Percentiles rank a stretch among this genome's conserved stretches.
Evolutionary conservation across 768 basidiomycete genomes (phyloP).

Genomic region (Roridomyces roridus): DNA sequence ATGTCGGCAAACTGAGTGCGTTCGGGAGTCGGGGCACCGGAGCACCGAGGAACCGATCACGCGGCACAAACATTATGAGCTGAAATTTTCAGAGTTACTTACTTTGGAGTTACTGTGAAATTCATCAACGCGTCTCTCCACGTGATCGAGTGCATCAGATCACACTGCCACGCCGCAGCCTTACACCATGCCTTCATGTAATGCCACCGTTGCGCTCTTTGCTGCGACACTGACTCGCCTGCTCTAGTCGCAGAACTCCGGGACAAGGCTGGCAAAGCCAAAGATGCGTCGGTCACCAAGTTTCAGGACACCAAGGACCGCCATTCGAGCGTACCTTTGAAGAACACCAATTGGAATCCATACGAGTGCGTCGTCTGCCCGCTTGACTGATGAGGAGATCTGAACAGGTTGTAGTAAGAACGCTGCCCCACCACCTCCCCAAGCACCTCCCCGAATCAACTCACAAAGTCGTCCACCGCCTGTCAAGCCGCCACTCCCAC

Average conservation of each 20-base stretch:
- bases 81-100: too few relatives aligned
- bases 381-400: too few relatives aligned
- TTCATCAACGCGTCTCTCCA: too few relatives aligned
- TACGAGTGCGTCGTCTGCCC: slow-evolving; percentile 32
- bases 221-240: background rate
- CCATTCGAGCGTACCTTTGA: slow-evolving; percentile 60
- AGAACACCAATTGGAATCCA: slow-evolving; percentile 70
- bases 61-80: too few relatives aligned
- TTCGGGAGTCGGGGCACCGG: too few relatives aligned
- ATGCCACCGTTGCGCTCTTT: background rate
- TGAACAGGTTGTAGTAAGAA: slow-evolving; percentile 50
- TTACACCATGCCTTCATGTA: slow-evolving; percentile 16
- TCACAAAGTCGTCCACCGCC: slow-evolving; percentile 35
- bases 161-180: too few relatives aligned
- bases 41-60: too few relatives aligned
- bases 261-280: slow-evolving; percentile 66
- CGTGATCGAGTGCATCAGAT: too few relatives aligned
- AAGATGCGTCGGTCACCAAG: slow-evolving; percentile 58
- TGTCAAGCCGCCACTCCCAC: slow-evolving; percentile 15
- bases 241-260: slow-evolving; percentile 68
- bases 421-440: slow-evolving; percentile 58
- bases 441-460: slow-evolving; percentile 43
- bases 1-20: too few relatives aligned
- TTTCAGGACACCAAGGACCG: slow-evolving; percentile 62
- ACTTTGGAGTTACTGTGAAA: too few relatives aligned